Conservation (phyloP, 768 basidiomycete species). For the Jaapia argillacea region DNA sequence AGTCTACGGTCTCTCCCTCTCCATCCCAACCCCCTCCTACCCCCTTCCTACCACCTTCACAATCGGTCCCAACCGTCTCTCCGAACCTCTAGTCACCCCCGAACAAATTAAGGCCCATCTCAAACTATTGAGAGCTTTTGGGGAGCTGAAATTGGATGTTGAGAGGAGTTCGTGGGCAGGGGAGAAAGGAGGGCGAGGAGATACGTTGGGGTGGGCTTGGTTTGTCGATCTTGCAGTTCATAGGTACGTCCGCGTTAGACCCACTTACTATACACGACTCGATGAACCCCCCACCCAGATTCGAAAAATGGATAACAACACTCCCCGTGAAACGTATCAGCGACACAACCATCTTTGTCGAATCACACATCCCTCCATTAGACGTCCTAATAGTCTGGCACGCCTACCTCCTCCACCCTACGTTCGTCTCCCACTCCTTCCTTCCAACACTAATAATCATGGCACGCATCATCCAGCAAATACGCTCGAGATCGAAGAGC, state of each 20-base stretch:
- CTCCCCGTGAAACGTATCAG: slow-evolving; percentile 10
- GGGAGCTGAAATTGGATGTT: not conserved
- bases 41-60: not conserved
- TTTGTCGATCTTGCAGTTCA: slow-evolving; percentile 29
- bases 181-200: not conserved
- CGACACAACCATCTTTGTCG: slow-evolving; percentile 17
- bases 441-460: not conserved
- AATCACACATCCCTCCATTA: slow-evolving; percentile 20
- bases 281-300: slow-evolving; percentile 14
- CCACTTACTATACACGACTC: too few species aligned
- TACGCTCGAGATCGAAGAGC: slow-evolving; percentile 3
- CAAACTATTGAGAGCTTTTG: not conserved
- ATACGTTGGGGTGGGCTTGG: slow-evolving; percentile 24
- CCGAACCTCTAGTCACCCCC: not conserved
- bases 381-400: slow-evolving; percentile 36
- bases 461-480: not conserved
- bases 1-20: too few species aligned
- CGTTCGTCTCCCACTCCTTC: slow-evolving; percentile 16
- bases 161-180: not conserved
- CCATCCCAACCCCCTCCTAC: not conserved
- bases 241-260: slow-evolving; percentile 11
- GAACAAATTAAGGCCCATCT: not conserved
- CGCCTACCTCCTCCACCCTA: slow-evolving; percentile 29
- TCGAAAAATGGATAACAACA: slow-evolving; percentile 24
- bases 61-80: slow-evolving; percentile 11